Evolutionary conservation across 1,284 basidiomycete genomes (phyloP), one percentile per base, ranked within the genome.

Genomic region (Phylloboletellus chloephorus): DNA sequence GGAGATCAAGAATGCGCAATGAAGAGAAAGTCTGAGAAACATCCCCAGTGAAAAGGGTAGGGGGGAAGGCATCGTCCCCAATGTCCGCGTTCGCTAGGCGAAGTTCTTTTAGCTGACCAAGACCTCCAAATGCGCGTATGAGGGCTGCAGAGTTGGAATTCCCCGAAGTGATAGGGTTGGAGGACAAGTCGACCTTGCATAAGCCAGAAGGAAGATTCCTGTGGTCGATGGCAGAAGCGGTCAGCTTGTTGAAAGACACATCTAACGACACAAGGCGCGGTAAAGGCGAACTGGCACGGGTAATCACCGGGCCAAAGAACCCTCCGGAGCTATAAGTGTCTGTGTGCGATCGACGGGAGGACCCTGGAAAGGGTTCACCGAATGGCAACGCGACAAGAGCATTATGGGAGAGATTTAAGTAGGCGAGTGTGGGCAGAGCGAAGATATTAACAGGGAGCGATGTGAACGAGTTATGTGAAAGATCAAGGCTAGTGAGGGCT

Each of bases 321-420:
- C 71, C 71, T 29, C 68, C 66, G n/a, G 68, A 63, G 15, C 65
- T 63, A 47, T 57, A 52, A 26, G 47, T 57, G 32, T 58, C 58
- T 4, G 52, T 41, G 29, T 58, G 56, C 15, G 57, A 49, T 32
- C 54, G 53, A 37, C 54, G 54, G 7, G 49, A 44, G 11, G 60
- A 54, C 11, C 51, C 50, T 12, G 44, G 50, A 47, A 57, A 85
- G 0, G 80, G 74, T n/a, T 70, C 65, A 44, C 70, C 70, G 53
- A 87, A 80, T 3, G 79, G 76, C 6, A 88, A 63, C 1, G 71
- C 51, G 5, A 69, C 69, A 7, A 89, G 66, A 2, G 63, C 54
- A 57, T 89, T 89, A 53, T 87, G 73, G 2, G 85, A 82, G 8
- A 88, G 45, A 50, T 88, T 83, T 38, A 89, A 67, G 17, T 61